Evolutionary conservation across 2,329 filamentous ascomycete species (phyloP).

Genomic region (Fusarium caatingaense): DNA sequence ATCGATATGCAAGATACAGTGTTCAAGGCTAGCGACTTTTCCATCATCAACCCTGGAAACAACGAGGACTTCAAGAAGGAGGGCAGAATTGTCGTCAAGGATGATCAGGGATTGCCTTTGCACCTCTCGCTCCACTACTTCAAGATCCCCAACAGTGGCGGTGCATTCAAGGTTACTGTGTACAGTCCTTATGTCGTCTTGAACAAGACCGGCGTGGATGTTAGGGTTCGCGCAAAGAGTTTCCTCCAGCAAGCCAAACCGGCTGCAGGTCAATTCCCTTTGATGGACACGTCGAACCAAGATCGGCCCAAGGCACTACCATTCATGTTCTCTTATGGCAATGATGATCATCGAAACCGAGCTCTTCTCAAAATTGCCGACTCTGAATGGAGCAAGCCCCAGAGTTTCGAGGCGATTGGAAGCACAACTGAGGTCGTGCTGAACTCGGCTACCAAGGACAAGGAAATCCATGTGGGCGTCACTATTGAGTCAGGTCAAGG

Average conservation of each 20-base stretch:
- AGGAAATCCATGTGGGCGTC: constrained; percentile 91
- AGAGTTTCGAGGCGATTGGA: constrained; percentile 97
- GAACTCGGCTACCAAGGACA: constrained; percentile 74
- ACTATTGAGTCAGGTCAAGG: constrained; percentile 91
- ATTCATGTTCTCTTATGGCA: constrained; percentile 95
- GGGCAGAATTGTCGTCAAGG: constrained; percentile 81
- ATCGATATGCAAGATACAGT: constrained; percentile 96
- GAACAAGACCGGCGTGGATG: constrained; percentile 92
- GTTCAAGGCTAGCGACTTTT: constrained; percentile 95
- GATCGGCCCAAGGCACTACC: constrained; percentile 81
- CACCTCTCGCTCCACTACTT: constrained; percentile 91
- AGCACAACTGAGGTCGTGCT: constrained; percentile 90
- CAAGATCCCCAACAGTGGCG: constrained; percentile 88
- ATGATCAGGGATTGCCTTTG: constrained; percentile 82
- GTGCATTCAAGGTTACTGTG: constrained; percentile 94
- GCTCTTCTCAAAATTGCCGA: constrained; percentile 88
- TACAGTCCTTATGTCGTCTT: constrained; percentile 95
- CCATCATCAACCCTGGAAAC: constrained; percentile 92
- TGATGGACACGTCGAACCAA: constrained; percentile 59
- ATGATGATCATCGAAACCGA: constrained; percentile 90
- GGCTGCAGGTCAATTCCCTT: constrained; percentile 82
- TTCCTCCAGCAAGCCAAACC: constrained; percentile 85
- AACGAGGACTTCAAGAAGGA: constrained; percentile 92
- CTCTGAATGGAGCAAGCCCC: constrained; percentile 95
- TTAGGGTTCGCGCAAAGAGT: constrained; percentile 88